Conservation (phyloP, 345 rosid genomes). For the Pistacia atlantica region DNA sequence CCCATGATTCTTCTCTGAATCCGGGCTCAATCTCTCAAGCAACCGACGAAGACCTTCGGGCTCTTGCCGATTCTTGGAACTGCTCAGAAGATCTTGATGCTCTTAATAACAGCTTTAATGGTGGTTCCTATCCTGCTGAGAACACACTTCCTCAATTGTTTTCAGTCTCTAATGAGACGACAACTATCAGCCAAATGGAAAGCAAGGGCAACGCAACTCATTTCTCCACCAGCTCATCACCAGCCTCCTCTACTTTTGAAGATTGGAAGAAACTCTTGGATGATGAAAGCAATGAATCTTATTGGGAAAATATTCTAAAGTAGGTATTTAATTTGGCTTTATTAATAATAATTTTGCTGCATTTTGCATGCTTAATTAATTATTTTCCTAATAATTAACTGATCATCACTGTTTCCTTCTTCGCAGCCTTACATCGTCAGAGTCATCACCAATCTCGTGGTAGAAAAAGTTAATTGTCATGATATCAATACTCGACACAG, state of each 20-base stretch:
- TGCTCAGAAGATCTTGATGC: slow-evolving; percentile 6
- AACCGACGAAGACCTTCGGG: slow-evolving; percentile 20
- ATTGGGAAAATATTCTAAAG: slow-evolving; percentile 71
- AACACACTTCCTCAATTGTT: slow-evolving; percentile 49
- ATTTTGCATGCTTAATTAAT: not conserved
- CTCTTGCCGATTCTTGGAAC: slow-evolving; percentile 21
- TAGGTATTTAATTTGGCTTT: slow-evolving; percentile 25
- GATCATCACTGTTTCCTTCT: not conserved
- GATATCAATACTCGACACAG: not conserved
- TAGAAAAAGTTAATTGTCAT: slow-evolving; percentile 16
- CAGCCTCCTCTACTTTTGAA: slow-evolving; percentile 36
- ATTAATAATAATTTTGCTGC: not conserved
- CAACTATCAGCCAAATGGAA: slow-evolving; percentile 27
- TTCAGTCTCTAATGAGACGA: slow-evolving; percentile 36
- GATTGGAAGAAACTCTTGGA: slow-evolving; percentile 65
- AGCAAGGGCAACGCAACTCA: slow-evolving; percentile 10
- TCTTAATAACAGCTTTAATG: slow-evolving; percentile 3
- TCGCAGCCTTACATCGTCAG: slow-evolving; percentile 46
- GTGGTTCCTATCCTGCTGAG: slow-evolving; percentile 32
- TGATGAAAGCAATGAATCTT: slow-evolving; percentile 56
- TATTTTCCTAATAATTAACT: not conserved
- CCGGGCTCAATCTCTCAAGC: slow-evolving; percentile 21
- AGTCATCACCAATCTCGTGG: slow-evolving; percentile 40
- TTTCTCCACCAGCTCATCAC: slow-evolving; percentile 19
- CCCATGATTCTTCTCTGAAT: slow-evolving; percentile 20